phyloP scores from a whole-genome alignment of 2,329 filamentous ascomycete genomes.

The Aciculosporium take region DNA sequence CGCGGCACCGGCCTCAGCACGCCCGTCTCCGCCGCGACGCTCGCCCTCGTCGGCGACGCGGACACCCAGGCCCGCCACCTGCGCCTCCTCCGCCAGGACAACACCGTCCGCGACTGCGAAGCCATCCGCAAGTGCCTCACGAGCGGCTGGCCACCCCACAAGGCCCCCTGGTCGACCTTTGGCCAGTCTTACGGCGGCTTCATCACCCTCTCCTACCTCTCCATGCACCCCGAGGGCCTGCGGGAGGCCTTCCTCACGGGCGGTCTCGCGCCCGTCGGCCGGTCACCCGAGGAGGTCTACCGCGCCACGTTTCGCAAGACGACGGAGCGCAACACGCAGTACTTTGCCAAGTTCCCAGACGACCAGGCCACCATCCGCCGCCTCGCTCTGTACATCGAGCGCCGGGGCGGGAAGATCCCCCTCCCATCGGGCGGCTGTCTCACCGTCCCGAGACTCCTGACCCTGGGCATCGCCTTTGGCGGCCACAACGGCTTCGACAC shows the following conservation, averaged over 20 bases:
- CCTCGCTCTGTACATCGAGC: slow-evolving; percentile 50
- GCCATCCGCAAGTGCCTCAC: slow-evolving; percentile 68
- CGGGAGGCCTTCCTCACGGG: slow-evolving; percentile 76
- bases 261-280: slow-evolving; percentile 64
- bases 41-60: slow-evolving; percentile 31
- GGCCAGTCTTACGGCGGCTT: slow-evolving; percentile 92
- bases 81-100: slow-evolving; percentile 76
- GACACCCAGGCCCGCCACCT: slow-evolving; percentile 66
- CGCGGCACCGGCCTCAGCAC: slow-evolving; percentile 77
- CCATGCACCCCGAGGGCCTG: slow-evolving; percentile 61
- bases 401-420: slow-evolving; percentile 33
- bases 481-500: slow-evolving; percentile 61
- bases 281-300: slow-evolving; percentile 63
- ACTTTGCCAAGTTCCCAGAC: slow-evolving; percentile 75
- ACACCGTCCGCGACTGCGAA: slow-evolving; percentile 78
- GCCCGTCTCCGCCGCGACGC: slow-evolving; percentile 59
- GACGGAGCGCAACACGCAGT: slow-evolving; percentile 56
- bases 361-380: slow-evolving; percentile 55
- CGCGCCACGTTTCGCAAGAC: slow-evolving; percentile 55
- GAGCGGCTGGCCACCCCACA: slow-evolving; percentile 49
- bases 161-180: slow-evolving; percentile 70
- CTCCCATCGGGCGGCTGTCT: slow-evolving; percentile 61
- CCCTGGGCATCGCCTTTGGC: slow-evolving; percentile 66
- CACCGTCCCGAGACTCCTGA: slow-evolving; percentile 60
- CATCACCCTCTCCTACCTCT: slow-evolving; percentile 70